Base-by-base conservation (phyloP, 352 stramenopile species). In the Pythium coloratum region DNA sequence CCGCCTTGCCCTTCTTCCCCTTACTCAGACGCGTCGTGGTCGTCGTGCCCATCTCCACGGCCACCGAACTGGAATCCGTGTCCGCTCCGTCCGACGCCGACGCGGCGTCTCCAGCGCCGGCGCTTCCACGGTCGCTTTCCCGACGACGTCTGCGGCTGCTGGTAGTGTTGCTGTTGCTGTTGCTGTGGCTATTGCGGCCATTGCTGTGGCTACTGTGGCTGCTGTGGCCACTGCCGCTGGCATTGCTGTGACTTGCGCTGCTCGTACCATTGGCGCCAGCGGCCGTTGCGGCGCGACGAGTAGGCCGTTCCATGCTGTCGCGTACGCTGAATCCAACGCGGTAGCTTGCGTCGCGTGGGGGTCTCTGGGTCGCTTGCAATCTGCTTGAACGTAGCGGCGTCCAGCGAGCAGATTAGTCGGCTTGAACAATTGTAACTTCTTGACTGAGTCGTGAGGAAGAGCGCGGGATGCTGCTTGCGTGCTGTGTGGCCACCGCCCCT, bases 81-180 rank as follows among this genome's bases (percentile, higher is more conserved):
- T 90, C 84, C 38, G 69, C 77, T 42, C 75, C 81, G 61, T 92
- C 81, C 14, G 84, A 91, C 51, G 26, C 54, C 69, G 76, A 63
- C 75, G 82, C 44, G 73, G 75, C 64, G 38, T 51, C 55, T 24
- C 49, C 42, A 62, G 61, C 58, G 70, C 62, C 44, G 69, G 64
- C 55, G 63, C 72, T 58, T 59, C 68, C 63, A 53, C 64, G 32
- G 71, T 78, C 54, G 63, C 75, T 28, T 46, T 76, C 64, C 33
- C 69, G 61, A n/a, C 77, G 70, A 3, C 72, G 76, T 28, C 77
- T 75, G 26, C 81, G 78, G 13, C 77, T 73, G n/a, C 67, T 70
- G n/a, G 59, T 76, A 50, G 30, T 70, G 57, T 33, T 70, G 38
- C 62, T 69, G 44, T 67, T 81, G 62, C 58, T 80, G 24, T 62